Conservation (phyloP, 1,284 basidiomycete genomes). For the Cutaneotrichosporon cutaneum region DNA sequence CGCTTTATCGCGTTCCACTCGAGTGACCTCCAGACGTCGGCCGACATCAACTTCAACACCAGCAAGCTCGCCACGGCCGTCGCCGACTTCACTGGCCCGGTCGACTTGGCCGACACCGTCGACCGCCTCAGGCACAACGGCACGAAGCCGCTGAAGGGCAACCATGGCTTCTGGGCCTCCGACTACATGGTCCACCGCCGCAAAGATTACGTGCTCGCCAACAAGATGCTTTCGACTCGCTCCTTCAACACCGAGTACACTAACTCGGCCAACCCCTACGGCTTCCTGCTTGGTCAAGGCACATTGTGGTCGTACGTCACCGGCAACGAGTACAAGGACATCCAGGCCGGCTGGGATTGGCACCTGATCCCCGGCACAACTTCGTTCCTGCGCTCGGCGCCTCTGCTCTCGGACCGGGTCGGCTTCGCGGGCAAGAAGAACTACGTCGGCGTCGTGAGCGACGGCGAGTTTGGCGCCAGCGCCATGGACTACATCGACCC, state of each 20-base stretch:
- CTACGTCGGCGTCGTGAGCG: constrained; percentile 66
- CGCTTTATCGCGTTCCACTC: constrained; percentile 66
- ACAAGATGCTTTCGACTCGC: constrained; percentile 66
- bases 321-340: constrained; percentile 68
- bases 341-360: constrained; percentile 69
- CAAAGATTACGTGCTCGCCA: constrained; percentile 59
- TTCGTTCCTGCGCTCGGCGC: constrained; percentile 59
- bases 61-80: constrained; percentile 54
- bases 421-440: constrained; percentile 56
- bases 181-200: constrained; percentile 71
- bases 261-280: constrained; percentile 61
- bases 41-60: constrained; percentile 61
- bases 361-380: constrained; percentile 68
- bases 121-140: constrained; percentile 43
- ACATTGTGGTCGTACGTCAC: constrained; percentile 63
- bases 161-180: constrained; percentile 65
- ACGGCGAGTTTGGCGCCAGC: constrained; percentile 59
- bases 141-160: constrained; percentile 57
- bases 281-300: constrained; percentile 68
- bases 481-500: constrained; percentile 61
- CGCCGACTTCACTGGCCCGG: constrained; percentile 47
- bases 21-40: constrained; percentile 61
- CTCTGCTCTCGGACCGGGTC: constrained; percentile 56
- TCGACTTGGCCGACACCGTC: constrained; percentile 55
- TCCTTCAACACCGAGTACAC: constrained; percentile 66